Evolutionary conservation across 352 stramenopile genomes (phyloP), one percentile per base, ranked within the genome.

Genomic region (Proteromonas lacertae): DNA sequence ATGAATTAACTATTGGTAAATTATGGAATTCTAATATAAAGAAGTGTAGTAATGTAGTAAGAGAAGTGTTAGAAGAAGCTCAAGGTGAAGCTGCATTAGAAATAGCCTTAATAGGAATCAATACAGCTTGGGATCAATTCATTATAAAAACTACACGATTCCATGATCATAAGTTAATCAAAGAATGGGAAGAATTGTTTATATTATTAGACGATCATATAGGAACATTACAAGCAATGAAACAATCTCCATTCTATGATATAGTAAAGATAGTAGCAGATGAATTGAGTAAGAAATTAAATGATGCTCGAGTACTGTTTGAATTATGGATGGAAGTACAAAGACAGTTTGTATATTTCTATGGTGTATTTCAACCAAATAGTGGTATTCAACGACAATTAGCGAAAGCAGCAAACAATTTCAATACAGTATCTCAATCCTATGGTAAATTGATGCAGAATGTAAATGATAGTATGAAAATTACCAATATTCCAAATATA

Each of bases 251-350:
- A 2, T 96, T 96, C 51, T 99, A 96, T 48, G 53, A 35, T 55
- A 71, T 38, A 28, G 40, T 51, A 23, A 69, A 90, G 48, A 76
- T 81, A 18, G 75, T 79, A 17, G 62, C 64, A 13, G 97, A 87
- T 87, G 84, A 97, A 56, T n/a, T n/a, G n/a, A n/a, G n/a, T n/a
- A 76, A 92, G 47, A 86, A 89, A 43, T 52, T 98, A 17, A 93
- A 76, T 0, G 73, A 69, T 38, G 79, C 98, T 18, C 66, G 79
- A 35, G 62, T 73, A 12, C 88, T 93, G 19, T 72, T 99, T 25
- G 88, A 99, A 55, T 69, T 89, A 19, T 97, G 89, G 84, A 88
- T 98, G 38, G 83, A 97, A 49, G 86, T 98, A 1, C 89, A 99
- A 59, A 66, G 87, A 10, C 74, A 82, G 16, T 99, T 84, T 84